Evolutionary conservation across 2,329 filamentous ascomycete species (phyloP).

Genomic region (Cladobotryum mycophilum): DNA sequence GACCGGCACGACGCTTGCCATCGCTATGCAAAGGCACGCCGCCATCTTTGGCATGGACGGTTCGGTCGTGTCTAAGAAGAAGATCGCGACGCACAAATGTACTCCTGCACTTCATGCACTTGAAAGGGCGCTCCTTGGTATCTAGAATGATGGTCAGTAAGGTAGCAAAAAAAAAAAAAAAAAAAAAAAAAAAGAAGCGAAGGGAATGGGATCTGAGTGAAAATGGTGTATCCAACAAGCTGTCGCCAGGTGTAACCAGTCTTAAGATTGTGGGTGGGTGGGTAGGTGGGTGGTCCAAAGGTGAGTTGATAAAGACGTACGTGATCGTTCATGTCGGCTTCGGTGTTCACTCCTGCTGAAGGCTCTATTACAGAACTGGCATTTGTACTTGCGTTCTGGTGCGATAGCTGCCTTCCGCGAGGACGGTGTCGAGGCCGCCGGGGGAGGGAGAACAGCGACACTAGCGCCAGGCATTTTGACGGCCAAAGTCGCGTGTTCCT

Average conservation of each 20-base stretch:
- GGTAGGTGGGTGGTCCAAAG: constrained; percentile 16
- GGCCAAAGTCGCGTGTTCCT: constrained; percentile 28
- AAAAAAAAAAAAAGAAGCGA: too few relatives aligned
- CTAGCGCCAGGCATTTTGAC: constrained; percentile 63
- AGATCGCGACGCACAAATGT: constrained; percentile 97
- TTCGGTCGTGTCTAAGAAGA: constrained; percentile 92
- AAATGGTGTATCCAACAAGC: too few relatives aligned
- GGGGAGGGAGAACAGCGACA: constrained; percentile 58
- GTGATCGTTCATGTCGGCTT: constrained; percentile 93
- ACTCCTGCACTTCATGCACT: constrained; percentile 95
- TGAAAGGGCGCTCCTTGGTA: constrained; percentile 98
- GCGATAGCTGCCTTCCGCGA: constrained; percentile 69
- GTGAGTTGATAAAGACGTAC: constrained; percentile 56
- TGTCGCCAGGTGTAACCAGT: too few relatives aligned
- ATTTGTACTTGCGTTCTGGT: constrained; percentile 98
- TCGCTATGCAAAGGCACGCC: constrained; percentile 91
- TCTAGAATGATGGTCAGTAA: constrained; percentile 46
- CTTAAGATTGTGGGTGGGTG: constrained; percentile 15
- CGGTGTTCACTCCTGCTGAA: constrained; percentile 97
- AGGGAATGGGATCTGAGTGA: neutral
- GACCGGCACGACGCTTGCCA: constrained; percentile 73
- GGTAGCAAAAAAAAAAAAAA: neutral
- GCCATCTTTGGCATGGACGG: constrained; percentile 96
- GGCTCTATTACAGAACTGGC: constrained; percentile 95
- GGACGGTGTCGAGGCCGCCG: constrained; percentile 61